Percentiles rank a stretch among this genome's conserved stretches.
phyloP scores from a whole-genome alignment of 2,329 filamentous ascomycete species.

The Neonectria ditissima region DNA sequence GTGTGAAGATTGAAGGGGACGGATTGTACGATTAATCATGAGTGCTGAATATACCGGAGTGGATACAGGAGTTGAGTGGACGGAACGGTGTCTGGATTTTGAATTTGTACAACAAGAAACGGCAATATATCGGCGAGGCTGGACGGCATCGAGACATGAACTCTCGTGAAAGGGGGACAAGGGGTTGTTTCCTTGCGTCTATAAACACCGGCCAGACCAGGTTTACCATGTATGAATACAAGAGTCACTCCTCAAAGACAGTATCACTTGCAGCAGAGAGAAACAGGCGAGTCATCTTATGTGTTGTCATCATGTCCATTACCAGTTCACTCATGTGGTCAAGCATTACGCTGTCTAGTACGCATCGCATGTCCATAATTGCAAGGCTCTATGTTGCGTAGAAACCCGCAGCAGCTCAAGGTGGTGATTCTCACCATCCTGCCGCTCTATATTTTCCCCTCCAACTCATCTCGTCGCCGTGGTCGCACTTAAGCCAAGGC shows the following conservation, averaged over 20 bases:
- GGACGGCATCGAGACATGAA: neutral
- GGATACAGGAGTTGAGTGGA: neutral
- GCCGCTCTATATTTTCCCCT: slow-evolving; percentile 32
- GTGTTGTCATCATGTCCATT: slow-evolving; percentile 17
- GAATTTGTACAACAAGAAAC: neutral
- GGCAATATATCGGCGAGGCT: neutral
- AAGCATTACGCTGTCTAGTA: slow-evolving; percentile 12
- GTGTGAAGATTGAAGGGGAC: too few species aligned
- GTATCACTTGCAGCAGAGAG: neutral
- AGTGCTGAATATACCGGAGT: neutral
- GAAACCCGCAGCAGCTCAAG: slow-evolving; percentile 9
- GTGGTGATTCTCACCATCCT: slow-evolving; percentile 15
- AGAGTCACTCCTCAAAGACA: neutral
- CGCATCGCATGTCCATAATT: slow-evolving; percentile 16
- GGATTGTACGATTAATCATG: too few species aligned
- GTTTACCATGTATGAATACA: neutral
- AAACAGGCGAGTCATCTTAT: neutral
- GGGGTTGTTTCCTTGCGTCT: neutral
- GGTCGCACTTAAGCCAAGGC: slow-evolving; percentile 56
- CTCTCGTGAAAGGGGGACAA: neutral
- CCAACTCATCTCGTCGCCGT: slow-evolving; percentile 36
- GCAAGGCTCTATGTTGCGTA: slow-evolving; percentile 16
- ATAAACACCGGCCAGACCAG: neutral
- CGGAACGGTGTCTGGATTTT: neutral
- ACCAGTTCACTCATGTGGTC: slow-evolving; percentile 13